These are phyloP conservation scores for Solioccasus polychromus DNA, from an alignment of 768 basidiomycete species.

Conservation along the genomic window DNA sequence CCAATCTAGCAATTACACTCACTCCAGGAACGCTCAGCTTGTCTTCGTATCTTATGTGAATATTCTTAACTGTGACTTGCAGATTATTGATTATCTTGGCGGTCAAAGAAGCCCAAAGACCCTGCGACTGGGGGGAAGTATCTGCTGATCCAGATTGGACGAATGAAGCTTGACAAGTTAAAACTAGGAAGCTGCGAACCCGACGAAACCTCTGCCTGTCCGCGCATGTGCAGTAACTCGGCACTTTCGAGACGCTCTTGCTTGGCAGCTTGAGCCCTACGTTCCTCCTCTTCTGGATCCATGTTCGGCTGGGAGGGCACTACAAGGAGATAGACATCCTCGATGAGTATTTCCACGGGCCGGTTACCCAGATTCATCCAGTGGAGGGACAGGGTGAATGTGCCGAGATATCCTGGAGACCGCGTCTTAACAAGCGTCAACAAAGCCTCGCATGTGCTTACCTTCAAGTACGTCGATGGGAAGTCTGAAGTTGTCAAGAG, in stretches of 20 bases:
- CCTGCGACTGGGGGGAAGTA: slow-evolving; percentile 73
- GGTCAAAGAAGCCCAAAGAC: slow-evolving; percentile 76
- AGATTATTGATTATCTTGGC: slow-evolving; percentile 93
- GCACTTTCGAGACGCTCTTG: slow-evolving; percentile 86
- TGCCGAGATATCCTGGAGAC: slow-evolving; percentile 73
- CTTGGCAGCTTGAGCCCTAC: slow-evolving; percentile 79
- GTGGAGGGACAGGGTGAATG: slow-evolving; percentile 79
- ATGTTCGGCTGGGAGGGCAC: slow-evolving; percentile 67
- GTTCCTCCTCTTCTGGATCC: slow-evolving; percentile 83
- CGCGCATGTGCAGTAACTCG: slow-evolving; percentile 72
- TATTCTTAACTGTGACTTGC: slow-evolving; percentile 92
- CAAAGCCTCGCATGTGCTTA: slow-evolving; percentile 23
- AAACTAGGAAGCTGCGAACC: slow-evolving; percentile 35
- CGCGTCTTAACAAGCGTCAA: not conserved
- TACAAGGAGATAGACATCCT: slow-evolving; percentile 94
- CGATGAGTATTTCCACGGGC: slow-evolving; percentile 87
- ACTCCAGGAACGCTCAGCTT: slow-evolving; percentile 90
- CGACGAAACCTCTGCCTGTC: slow-evolving; percentile 48
- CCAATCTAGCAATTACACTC: slow-evolving; percentile 28
- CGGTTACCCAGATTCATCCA: slow-evolving; percentile 89
- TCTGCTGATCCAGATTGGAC: slow-evolving; percentile 28
- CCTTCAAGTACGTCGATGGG: slow-evolving; percentile 96
- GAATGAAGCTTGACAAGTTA: not conserved
- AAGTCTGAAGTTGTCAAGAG: slow-evolving; percentile 90
- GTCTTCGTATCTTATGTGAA: slow-evolving; percentile 97